Evolutionary conservation across 2,329 filamentous ascomycete species (phyloP).

Genomic region (Shiraia sp.): DNA sequence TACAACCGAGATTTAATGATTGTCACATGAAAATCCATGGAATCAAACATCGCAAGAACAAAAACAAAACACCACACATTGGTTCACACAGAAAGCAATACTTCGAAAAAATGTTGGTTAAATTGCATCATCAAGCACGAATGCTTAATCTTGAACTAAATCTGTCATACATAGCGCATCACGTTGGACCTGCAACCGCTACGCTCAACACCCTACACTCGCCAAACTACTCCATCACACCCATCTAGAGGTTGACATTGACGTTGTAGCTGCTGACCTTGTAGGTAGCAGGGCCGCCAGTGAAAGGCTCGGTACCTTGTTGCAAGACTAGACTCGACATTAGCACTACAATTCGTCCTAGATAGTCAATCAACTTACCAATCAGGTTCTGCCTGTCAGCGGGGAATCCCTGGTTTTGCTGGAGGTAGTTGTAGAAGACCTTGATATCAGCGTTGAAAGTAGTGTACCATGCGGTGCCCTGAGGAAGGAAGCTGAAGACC

Average conservation of each 20-base stretch:
- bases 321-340: constrained; percentile 16
- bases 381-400: constrained; percentile 24
- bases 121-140: not conserved
- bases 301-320: constrained; percentile 29
- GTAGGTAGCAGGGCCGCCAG: constrained; percentile 24
- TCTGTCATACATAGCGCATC: not conserved
- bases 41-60: too few species aligned
- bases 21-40: too few species aligned
- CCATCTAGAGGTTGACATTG: not conserved
- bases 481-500: constrained; percentile 63
- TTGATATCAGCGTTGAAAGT: constrained; percentile 61
- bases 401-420: constrained; percentile 50
- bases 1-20: too few species aligned
- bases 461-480: constrained; percentile 37
- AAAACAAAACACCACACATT: too few species aligned
- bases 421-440: constrained; percentile 62
- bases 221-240: too few species aligned
- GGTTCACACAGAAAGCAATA: too few species aligned
- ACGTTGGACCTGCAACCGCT: not conserved
- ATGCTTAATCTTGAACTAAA: not conserved
- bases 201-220: not conserved
- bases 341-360: constrained; percentile 1
- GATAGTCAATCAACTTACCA: constrained; percentile 14
- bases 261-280: constrained; percentile 10
- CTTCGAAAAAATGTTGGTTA: not conserved